These are phyloP conservation scores for Paecilomyces sp. DNA, from an alignment of 2,329 filamentous ascomycete species.

Conservation along the genomic window DNA sequence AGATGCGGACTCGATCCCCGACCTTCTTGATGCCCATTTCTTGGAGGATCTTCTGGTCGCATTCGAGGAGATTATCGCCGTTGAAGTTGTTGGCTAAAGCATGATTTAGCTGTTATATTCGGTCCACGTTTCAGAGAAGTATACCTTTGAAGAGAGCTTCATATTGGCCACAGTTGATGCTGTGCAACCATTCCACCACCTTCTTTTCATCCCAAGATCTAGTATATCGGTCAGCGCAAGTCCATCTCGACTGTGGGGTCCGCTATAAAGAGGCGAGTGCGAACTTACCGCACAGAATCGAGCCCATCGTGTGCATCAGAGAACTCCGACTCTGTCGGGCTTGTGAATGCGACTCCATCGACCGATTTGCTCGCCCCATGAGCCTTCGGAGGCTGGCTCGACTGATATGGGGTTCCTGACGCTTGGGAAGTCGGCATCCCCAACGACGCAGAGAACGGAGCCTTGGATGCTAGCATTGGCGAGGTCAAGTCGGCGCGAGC, in stretches of 20 bases:
- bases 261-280: not conserved
- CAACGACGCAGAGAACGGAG: slow-evolving; percentile 27
- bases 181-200: slow-evolving; percentile 84
- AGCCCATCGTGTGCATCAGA: slow-evolving; percentile 68
- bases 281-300: slow-evolving; percentile 61
- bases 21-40: slow-evolving; percentile 99
- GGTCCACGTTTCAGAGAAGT: not conserved
- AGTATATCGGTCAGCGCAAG: slow-evolving; percentile 16
- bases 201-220: slow-evolving; percentile 80
- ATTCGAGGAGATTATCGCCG: slow-evolving; percentile 90
- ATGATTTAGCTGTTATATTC: slow-evolving; percentile 12
- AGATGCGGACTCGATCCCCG: slow-evolving; percentile 88
- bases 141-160: slow-evolving; percentile 75
- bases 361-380: slow-evolving; percentile 20
- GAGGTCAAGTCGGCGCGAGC: not conserved
- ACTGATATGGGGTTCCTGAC: slow-evolving; percentile 25
- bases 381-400: slow-evolving; percentile 20
- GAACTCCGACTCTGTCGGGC: slow-evolving; percentile 88
- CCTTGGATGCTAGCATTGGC: slow-evolving; percentile 37
- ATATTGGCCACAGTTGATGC: slow-evolving; percentile 90
- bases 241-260: not conserved
- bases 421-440: slow-evolving; percentile 25
- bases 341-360: slow-evolving; percentile 52
- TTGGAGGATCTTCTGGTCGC: slow-evolving; percentile 92
- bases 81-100: slow-evolving; percentile 79